Evolutionary conservation across 148 eudicot species (phyloP).

Genomic region (Rhododendron molle): DNA sequence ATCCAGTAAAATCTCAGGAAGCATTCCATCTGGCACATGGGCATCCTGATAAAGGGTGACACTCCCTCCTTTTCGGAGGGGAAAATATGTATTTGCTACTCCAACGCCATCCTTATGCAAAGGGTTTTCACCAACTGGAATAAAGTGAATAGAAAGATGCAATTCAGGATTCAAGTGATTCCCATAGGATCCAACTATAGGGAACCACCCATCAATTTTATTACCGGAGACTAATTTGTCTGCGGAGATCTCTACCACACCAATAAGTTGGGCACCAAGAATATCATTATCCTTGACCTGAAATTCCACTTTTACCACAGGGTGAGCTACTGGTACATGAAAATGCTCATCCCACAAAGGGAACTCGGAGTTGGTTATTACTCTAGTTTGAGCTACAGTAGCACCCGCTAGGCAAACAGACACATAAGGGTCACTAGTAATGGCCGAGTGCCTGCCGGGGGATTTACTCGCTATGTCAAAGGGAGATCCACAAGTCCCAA

Average conservation of each 20-base stretch:
- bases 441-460: background rate
- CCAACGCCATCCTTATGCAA: slow-evolving; percentile 11
- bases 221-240: slow-evolving; percentile 6
- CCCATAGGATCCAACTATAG: slow-evolving; percentile 17
- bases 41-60: slow-evolving; percentile 37
- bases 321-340: slow-evolving; percentile 24
- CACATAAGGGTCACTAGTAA: slow-evolving; percentile 26
- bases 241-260: slow-evolving; percentile 14
- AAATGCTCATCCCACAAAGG: slow-evolving; percentile 27
- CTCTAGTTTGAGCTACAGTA: slow-evolving; percentile 25
- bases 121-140: slow-evolving; percentile 14
- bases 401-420: slow-evolving; percentile 26
- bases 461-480: background rate
- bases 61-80: slow-evolving; percentile 22
- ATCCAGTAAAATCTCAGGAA: slow-evolving; percentile 27
- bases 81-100: slow-evolving; percentile 27
- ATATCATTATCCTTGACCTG: slow-evolving; percentile 24
- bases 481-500: slow-evolving; percentile 6
- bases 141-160: slow-evolving; percentile 19
- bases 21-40: slow-evolving; percentile 21
- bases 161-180: slow-evolving; percentile 18
- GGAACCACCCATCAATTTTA: slow-evolving; percentile 17
- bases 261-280: slow-evolving; percentile 24
- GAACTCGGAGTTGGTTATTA: slow-evolving; percentile 18
- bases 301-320: slow-evolving; percentile 11